Base-by-base conservation (phyloP, 495 filamentous ascomycete species). In the Aspergillus baeticus region DNA sequence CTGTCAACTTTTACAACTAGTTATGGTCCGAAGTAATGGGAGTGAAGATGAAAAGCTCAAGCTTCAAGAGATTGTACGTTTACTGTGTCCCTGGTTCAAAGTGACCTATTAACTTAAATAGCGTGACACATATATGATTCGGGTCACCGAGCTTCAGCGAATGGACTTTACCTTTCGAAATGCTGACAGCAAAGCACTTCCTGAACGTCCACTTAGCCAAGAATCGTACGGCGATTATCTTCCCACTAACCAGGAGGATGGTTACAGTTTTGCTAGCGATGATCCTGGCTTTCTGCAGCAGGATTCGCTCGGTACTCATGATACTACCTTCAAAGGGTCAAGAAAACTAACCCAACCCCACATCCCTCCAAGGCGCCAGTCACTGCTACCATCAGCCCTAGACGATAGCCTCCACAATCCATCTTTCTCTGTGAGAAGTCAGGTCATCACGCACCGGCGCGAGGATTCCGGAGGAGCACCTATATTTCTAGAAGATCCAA, bases 51-150 rank as follows among this genome's bases (percentile, higher is more conserved):
- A 98, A 67, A 86, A 82, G 66, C 76, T 81, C 51, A 97, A 96
- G 70, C 74, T 98, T 42, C 88, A 92, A 66, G 83, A 87, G 41
- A 96, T 98, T 72, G 91, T 96, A 78, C 37, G 17, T 6, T 13
- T 6, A 23, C 41, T 36, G 8, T 20, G 33, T 29, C 8, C 2
- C 26, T 54, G 34, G 11, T n/a, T 36, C 34, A 17, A 60, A 6
- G 26, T 13, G 33, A 54, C 33, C 57, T 51, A 56, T 65, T 61
- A 54, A 63, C 45, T 38, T 33, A 29, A 58, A 62, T 67, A 93
- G 91, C 86, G 91, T 60, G 84, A 87, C 55, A 96, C 93, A 2
- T 98, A 98, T 69, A 88, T 85, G 50, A 89, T 83, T 48, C 87
- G 94, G 52, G 93, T 98, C 48, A 84, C 82, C 29, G 93, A 98